Base-by-base conservation (phyloP, 192 early-diverging fungal species). In the Diversispora eburnea region DNA sequence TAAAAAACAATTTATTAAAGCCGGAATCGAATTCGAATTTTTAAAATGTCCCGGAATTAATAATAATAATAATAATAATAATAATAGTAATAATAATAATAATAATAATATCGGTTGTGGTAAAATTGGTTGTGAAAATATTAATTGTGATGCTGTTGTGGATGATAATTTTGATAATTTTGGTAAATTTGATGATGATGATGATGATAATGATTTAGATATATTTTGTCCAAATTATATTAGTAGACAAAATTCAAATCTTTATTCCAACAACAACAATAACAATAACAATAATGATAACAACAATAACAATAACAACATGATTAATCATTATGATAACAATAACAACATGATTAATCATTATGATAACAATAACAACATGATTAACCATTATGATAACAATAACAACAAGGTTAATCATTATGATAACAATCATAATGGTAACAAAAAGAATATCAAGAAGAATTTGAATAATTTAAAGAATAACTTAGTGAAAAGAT, bases 1-100 rank as follows among this genome's bases (percentile, higher is more conserved):
- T 66, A 66, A 66, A 66, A 0, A 46, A 25, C 64, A 47, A 48
- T 66, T 66, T n/a, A 66, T 49, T 9, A 41, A 19, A 2, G 42
- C 43, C 10, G 64, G 64, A 6, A 17, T 66, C 5, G 64, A 66
- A 48, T 66, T 66, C 19, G 57, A 22, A 58, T 58, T 58, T 7
- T 25, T 41, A 9, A 46, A 49, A 66, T 48, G 48, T 63, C 9
- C n/a, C n/a, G n/a, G n/a, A n/a, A 46, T 49, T 33, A 33, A 33
- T 33, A 2, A 33, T 33, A 33, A 33, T 33, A 33, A 33, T 33
- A 33, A 2, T 33, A 2, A n/a, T 15, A 46, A 46, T 49, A 22
- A 20, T 49, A 66, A 33, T 33, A 33, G 25, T 33, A 33, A 33
- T 33, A 2, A 33, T 33, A 33, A 33, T 33, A 33, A 33, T 33